Evolutionary conservation across 306 rosid species (phyloP), one percentile per base, ranked within the genome.

Genomic region (Abrus precatorius): DNA sequence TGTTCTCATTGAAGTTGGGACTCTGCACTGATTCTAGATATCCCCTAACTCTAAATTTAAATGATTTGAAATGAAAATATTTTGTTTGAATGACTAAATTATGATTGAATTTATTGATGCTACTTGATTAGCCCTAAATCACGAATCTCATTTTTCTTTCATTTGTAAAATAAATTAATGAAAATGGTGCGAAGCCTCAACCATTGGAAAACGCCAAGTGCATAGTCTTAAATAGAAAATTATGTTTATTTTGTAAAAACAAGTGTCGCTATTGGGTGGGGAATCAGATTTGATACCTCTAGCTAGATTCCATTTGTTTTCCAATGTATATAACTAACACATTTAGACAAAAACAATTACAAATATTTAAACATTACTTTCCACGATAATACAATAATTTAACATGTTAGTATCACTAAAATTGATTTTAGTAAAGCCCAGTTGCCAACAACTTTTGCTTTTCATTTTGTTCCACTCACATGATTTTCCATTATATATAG

Each of bases 401-500:
- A 47, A 44, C 2, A 11, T 12, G 20, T 20, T 20, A 20, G 20
- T 5, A 33, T 1, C 45, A 34, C 47, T 32, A 69, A 32, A 76
- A 30, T 64, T 10, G 50, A 62, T 36, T 75, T 47, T 20, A 77
- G 74, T 33, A 50, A 20, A 43, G 34, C 76, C 33, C 53, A 48
- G 65, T 38, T 44, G 74, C 9, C 8, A 50, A n/a, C 48, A 63
- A 70, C 57, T 48, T 59, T 64, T 75, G 66, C 69, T 56, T 80
- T 62, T 40, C 40, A 66, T 10, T 12, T 57, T 68, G 32, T 33
- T 80, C 79, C 81, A 72, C 56, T 14, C 5, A 38, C 82, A 70
- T 13, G 56, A 38, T 27, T 59, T 76, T 55, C 38, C 82, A 61
- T 13, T 85, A 85, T 80, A 85, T 34, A 76, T 63, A 80, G 83